Conservation (phyloP, 2,329 filamentous ascomycete species). For the Pyrenochaeta sp. region DNA sequence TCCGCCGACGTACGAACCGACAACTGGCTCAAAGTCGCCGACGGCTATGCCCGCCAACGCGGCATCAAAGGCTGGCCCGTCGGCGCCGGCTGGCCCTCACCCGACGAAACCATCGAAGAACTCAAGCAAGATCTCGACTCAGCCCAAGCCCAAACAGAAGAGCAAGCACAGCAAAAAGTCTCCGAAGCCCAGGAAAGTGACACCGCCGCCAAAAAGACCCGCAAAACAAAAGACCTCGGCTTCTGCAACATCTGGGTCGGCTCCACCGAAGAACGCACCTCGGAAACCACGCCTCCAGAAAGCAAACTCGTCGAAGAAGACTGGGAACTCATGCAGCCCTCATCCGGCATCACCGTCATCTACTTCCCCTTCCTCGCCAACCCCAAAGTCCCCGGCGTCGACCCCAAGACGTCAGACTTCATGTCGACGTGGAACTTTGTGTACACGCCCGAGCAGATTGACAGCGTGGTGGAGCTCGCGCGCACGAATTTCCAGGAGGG, state of each 20-base stretch:
- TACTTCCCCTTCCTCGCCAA: conserved; percentile 93
- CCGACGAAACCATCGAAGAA: conserved; percentile 64
- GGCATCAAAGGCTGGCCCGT: conserved; percentile 94
- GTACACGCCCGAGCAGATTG: conserved; percentile 89
- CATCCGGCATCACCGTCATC: conserved; percentile 86
- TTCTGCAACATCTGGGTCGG: conserved; percentile 98
- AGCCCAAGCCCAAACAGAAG: conserved; percentile 67
- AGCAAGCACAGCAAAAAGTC: conserved; percentile 70
- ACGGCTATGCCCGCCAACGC: conserved; percentile 89
- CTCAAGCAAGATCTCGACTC: conserved; percentile 71
- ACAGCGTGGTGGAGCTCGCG: conserved; percentile 81
- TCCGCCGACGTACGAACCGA: conserved; percentile 92
- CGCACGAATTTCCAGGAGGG: conserved; percentile 88
- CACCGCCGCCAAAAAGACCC: conserved; percentile 27
- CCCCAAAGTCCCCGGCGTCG: conserved; percentile 77
- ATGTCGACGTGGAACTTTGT: conserved; percentile 98
- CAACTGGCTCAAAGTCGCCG: conserved; percentile 94
- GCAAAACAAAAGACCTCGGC: conserved; percentile 65
- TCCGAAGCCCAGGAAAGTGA: conserved; percentile 59
- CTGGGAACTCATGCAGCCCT: conserved; percentile 72
- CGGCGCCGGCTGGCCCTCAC: conserved; percentile 89
- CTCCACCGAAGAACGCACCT: conserved; percentile 74
- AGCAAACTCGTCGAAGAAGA: conserved; percentile 67
- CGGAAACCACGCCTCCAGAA: conserved; percentile 60
- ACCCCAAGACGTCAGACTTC: conserved; percentile 83